Conservation (phyloP, 1,139 yeast species). For the Protomyces macrosporus region DNA sequence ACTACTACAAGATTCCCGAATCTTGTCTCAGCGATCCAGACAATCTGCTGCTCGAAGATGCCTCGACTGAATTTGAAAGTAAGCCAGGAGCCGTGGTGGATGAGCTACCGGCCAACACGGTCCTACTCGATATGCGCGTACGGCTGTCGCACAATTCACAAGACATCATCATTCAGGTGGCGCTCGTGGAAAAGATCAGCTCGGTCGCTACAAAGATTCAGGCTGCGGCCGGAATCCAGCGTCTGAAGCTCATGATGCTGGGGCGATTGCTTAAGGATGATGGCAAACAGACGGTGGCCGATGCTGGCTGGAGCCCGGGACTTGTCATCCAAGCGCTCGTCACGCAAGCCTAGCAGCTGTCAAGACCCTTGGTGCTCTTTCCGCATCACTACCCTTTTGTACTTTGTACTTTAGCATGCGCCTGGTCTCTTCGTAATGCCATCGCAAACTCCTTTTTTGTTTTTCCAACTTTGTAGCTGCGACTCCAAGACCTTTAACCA, state of each 20-base stretch:
- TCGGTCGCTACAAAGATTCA: conserved; percentile 21
- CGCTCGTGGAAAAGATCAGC: conserved; percentile 19
- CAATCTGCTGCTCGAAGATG: conserved; percentile 5
- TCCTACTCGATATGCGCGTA: conserved; percentile 12
- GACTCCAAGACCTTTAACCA: no score
- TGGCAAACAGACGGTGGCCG: conserved; percentile 17
- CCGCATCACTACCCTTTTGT: no score
- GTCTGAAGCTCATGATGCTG: conserved; percentile 23
- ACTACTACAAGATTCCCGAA: conserved; percentile 21
- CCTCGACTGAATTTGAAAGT: neutral
- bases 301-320: conserved; percentile 24
- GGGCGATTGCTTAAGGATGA: conserved; percentile 23
- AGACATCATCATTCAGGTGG: conserved; percentile 16
- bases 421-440: no score
- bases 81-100: neutral
- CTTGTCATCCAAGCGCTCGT: conserved; percentile 19
- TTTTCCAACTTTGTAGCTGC: no score
- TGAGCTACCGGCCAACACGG: conserved; percentile 10
- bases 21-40: conserved; percentile 21
- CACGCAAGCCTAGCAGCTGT: conserved; percentile 3
- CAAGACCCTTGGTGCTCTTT: no score
- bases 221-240: conserved; percentile 13
- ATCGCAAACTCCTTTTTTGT: no score
- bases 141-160: conserved; percentile 23
- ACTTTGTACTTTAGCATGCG: no score